Evolutionary conservation across 2,329 filamentous ascomycete species (phyloP).

Genomic region (Samsoniella hepiali): DNA sequence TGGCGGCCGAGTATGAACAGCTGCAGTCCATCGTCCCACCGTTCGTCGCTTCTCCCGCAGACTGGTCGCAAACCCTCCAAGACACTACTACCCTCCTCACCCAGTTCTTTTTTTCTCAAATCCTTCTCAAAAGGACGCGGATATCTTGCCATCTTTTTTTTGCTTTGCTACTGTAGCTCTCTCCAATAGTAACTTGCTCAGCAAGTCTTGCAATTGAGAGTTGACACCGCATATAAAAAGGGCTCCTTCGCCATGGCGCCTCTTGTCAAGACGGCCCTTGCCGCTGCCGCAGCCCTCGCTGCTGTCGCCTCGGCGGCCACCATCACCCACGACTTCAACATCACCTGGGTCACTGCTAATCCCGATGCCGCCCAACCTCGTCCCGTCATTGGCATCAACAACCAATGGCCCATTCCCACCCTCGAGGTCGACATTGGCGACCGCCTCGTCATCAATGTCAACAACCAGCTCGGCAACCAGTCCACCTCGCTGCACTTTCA

Average conservation of each 20-base stretch:
- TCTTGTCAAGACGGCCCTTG: conserved; percentile 4
- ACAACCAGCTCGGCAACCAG: conserved; percentile 60
- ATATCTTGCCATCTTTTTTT: conserved; percentile 6
- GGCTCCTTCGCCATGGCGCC: conserved; percentile 12
- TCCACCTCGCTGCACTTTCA: conserved; percentile 67
- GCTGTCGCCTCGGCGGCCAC: conserved; percentile 40
- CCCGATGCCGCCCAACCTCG: conserved; percentile 65
- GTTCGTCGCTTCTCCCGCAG: neutral
- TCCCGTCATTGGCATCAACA: conserved; percentile 74
- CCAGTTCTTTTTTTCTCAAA: neutral
- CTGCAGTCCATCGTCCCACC: neutral
- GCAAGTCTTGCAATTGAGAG: neutral
- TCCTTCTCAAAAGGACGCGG: conserved; percentile 15
- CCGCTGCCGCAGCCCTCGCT: conserved; percentile 18
- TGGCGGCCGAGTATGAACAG: neutral
- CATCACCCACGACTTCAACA: conserved; percentile 62
- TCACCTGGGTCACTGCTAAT: conserved; percentile 68
- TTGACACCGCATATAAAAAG: neutral
- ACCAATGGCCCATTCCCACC: conserved; percentile 67
- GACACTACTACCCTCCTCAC: neutral
- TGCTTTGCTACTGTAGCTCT: neutral
- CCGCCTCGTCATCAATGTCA: conserved; percentile 54
- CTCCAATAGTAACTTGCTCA: neutral
- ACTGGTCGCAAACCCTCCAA: neutral
- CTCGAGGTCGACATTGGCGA: conserved; percentile 64